These are phyloP conservation scores for Candida methanosorbosa DNA, from an alignment of 805 yeast genomes.

Conservation along the genomic window DNA sequence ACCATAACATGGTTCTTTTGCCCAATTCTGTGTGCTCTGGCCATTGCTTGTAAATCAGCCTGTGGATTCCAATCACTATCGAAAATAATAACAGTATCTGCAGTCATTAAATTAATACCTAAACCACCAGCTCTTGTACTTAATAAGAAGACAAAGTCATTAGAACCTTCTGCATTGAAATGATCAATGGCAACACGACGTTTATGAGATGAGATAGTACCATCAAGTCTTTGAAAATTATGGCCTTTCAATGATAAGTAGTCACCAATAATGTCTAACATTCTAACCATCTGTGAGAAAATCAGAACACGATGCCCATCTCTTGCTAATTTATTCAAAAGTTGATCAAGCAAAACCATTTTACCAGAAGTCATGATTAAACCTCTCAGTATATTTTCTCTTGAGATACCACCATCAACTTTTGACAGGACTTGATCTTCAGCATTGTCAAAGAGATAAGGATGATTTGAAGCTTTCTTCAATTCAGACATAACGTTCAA, in stretches of 20 bases:
- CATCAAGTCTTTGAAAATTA: slow-evolving; percentile 88
- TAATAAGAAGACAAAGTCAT: slow-evolving; percentile 81
- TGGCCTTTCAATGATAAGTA: slow-evolving; percentile 81
- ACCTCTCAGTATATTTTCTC: slow-evolving; percentile 82
- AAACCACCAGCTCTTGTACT: slow-evolving; percentile 98
- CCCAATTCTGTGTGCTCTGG: slow-evolving; percentile 99
- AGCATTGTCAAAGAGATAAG: slow-evolving; percentile 88
- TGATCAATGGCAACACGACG: slow-evolving; percentile 94
- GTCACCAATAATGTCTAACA: slow-evolving; percentile 92
- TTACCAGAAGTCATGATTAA: slow-evolving; percentile 97
- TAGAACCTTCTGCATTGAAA: slow-evolving; percentile 87
- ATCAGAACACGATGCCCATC: slow-evolving; percentile 96
- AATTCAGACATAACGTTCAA: slow-evolving; percentile 91
- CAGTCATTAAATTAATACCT: slow-evolving; percentile 98
- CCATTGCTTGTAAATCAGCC: slow-evolving; percentile 99
- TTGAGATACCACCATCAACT: slow-evolving; percentile 45
- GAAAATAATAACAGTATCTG: slow-evolving; percentile 95
- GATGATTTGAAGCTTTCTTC: slow-evolving; percentile 96
- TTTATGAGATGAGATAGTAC: slow-evolving; percentile 91
- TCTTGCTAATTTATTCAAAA: slow-evolving; percentile 71
- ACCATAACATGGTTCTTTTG: slow-evolving; percentile 98
- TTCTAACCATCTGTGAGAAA: slow-evolving; percentile 95
- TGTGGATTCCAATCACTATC: slow-evolving; percentile 99
- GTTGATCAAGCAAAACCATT: slow-evolving; percentile 91
- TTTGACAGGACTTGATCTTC: slow-evolving; percentile 72